Conservation (phyloP, 2,329 filamentous ascomycete species). For the Sporothrix globosa region DNA sequence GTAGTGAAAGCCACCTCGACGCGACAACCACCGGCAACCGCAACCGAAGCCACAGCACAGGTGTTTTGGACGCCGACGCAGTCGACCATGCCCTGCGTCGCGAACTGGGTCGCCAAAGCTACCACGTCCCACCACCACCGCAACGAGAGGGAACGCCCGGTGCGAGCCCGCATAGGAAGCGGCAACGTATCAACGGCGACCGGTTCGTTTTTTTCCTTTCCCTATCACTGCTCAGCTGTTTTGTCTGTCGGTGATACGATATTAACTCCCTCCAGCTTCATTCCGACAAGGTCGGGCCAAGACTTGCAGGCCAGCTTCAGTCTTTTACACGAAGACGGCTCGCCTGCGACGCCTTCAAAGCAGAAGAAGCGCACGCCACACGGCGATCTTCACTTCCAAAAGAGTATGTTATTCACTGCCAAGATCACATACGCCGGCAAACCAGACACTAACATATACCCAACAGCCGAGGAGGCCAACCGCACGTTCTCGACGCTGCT, state of each 20-base stretch:
- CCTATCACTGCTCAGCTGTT: not conserved
- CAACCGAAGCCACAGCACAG: slow-evolving; percentile 44
- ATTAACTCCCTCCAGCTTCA: slow-evolving; percentile 66
- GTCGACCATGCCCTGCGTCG: slow-evolving; percentile 56
- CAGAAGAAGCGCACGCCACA: slow-evolving; percentile 83
- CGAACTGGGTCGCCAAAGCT: slow-evolving; percentile 48
- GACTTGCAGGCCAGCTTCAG: slow-evolving; percentile 93
- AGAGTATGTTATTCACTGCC: slow-evolving; percentile 62
- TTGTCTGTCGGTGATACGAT: not conserved
- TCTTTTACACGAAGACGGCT: slow-evolving; percentile 87
- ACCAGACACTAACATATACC: not conserved
- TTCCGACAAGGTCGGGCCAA: slow-evolving; percentile 89
- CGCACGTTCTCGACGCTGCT: slow-evolving; percentile 86
- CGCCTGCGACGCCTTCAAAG: slow-evolving; percentile 86
- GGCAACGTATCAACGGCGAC: slow-evolving; percentile 63
- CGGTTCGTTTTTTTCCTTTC: slow-evolving; percentile 52
- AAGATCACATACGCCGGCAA: no score
- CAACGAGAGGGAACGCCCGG: slow-evolving; percentile 57
- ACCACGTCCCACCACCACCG: slow-evolving; percentile 37
- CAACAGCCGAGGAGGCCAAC: slow-evolving; percentile 84
- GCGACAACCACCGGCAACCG: slow-evolving; percentile 41
- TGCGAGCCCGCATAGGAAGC: slow-evolving; percentile 61
- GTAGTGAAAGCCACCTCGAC: slow-evolving; percentile 25
- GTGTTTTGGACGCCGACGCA: slow-evolving; percentile 53
- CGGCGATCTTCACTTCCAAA: slow-evolving; percentile 91